Evolutionary conservation across 768 basidiomycete species (phyloP).

Genomic region (Bullera alba): DNA sequence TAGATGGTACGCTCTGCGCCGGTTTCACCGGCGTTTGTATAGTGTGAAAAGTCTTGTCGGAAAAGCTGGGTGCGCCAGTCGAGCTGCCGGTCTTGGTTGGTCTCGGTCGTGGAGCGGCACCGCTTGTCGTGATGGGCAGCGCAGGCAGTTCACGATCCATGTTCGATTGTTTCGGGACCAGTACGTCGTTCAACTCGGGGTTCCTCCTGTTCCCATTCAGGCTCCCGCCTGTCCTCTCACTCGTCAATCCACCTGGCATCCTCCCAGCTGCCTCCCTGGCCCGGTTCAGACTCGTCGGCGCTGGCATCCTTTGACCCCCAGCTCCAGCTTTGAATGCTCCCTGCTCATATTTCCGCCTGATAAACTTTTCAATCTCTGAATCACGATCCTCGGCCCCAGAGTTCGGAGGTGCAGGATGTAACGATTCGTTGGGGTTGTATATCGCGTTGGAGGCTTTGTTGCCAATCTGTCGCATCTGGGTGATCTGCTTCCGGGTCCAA

Average conservation of each 20-base stretch:
- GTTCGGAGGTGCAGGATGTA: constrained; percentile 69
- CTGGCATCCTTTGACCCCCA: background rate
- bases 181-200: constrained; percentile 37
- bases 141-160: constrained; percentile 31
- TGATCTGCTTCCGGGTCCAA: constrained; percentile 39
- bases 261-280: constrained; percentile 18
- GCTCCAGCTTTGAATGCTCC: constrained; percentile 35
- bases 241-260: constrained; percentile 1
- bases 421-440: constrained; percentile 75
- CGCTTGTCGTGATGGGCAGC: constrained; percentile 12
- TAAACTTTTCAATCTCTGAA: constrained; percentile 83
- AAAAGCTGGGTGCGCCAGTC: too few species aligned
- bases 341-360: constrained; percentile 59
- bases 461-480: constrained; percentile 66
- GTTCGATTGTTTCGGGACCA: constrained; percentile 3
- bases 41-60: too few species aligned
- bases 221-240: background rate
- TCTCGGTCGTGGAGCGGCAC: constrained; percentile 9
- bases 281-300: constrained; percentile 26
- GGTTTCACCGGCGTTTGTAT: too few species aligned
- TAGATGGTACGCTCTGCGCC: too few species aligned
- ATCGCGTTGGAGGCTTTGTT: constrained; percentile 71
- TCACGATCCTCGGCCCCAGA: constrained; percentile 66
- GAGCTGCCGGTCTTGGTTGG: background rate
- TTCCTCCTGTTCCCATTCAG: constrained; percentile 16